Base-by-base conservation (phyloP, 192 early-diverging fungal species). In the Coemansia biformis region DNA sequence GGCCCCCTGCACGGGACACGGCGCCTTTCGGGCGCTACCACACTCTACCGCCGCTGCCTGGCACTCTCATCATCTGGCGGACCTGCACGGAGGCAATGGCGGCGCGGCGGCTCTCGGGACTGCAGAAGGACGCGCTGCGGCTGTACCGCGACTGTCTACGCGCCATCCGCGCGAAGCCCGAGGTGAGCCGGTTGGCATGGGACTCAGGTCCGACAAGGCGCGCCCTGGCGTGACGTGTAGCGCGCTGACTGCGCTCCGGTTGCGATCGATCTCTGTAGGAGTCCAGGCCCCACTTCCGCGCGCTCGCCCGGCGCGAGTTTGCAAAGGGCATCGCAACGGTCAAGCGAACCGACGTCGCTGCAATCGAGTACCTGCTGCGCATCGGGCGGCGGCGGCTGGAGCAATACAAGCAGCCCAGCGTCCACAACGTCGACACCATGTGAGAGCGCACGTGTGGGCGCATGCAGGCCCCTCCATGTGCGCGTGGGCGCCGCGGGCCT, bases 71-170 rank as follows among this genome's bases (percentile, higher is more conserved):
- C n/a, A n/a, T n/a, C n/a, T n/a, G n/a, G n/a, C n/a, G n/a, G n/a
- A n/a, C n/a, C n/a, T n/a, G n/a, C n/a, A n/a, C n/a, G n/a, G n/a
- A n/a, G n/a, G n/a, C n/a, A n/a, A 65, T 60, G 62, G 31, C 21
- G 18, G 32, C 23, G 24, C 66, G 66, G 37, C 53, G 47, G 43
- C 76, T 81, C 22, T 87, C 85, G 1, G 85, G 85, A 18, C 50
- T 87, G 33, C 85, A 87, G 43, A 67, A 66, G 23, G 81, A 87
- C 32, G 79, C 82, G 2, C 48, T 87, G 17, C 71, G 77, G 8
- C 72, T 87, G 24, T 87, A 87, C 43, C 79, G 83, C 53, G 70
- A 81, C 55, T 87, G 85, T 48, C 76, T 87, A 43, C 76, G 82
- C 38, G 85, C 85, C 18, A 72, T 78, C 19, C 59, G 63, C 38